phyloP scores from a whole-genome alignment of 768 basidiomycete species.

The Chalciporus chontae region DNA sequence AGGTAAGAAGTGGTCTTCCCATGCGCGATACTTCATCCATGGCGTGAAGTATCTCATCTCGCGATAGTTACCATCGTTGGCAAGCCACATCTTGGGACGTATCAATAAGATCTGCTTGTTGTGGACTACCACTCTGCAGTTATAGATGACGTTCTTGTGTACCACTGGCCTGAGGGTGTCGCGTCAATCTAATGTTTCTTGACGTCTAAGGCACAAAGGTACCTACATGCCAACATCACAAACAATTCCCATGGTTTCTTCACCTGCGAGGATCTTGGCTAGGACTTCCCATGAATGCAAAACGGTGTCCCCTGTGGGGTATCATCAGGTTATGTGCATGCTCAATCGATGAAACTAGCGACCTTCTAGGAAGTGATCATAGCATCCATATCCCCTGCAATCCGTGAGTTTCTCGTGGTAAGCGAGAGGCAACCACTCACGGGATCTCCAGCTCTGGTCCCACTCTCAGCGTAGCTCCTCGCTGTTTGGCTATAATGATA shows the following conservation, averaged over 20 bases:
- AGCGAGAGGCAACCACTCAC: constrained; percentile 37
- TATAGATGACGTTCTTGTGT: constrained; percentile 98
- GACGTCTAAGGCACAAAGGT: background rate
- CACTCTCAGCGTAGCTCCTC: constrained; percentile 87
- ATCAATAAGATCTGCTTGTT: constrained; percentile 88
- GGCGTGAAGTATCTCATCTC: constrained; percentile 89
- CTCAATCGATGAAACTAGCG: background rate
- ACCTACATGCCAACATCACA: constrained; percentile 96
- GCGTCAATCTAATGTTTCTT: background rate
- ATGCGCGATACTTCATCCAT: constrained; percentile 85
- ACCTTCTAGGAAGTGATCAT: constrained; percentile 98
- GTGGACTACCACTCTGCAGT: constrained; percentile 88
- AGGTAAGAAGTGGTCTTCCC: constrained; percentile 91
- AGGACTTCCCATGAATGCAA: constrained; percentile 98
- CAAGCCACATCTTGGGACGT: constrained; percentile 99
- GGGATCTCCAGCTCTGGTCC: constrained; percentile 97
- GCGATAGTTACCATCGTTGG: constrained; percentile 97
- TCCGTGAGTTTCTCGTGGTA: background rate
- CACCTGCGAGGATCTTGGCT: constrained; percentile 80
- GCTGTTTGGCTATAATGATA: constrained; percentile 81
- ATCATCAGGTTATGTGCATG: background rate
- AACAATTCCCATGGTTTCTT: constrained; percentile 78
- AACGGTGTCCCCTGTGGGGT: constrained; percentile 78
- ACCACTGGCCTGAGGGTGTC: constrained; percentile 72
- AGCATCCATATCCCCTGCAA: constrained; percentile 89